phyloP scores from a whole-genome alignment of 768 basidiomycete genomes.

The Boletus speciosus region DNA sequence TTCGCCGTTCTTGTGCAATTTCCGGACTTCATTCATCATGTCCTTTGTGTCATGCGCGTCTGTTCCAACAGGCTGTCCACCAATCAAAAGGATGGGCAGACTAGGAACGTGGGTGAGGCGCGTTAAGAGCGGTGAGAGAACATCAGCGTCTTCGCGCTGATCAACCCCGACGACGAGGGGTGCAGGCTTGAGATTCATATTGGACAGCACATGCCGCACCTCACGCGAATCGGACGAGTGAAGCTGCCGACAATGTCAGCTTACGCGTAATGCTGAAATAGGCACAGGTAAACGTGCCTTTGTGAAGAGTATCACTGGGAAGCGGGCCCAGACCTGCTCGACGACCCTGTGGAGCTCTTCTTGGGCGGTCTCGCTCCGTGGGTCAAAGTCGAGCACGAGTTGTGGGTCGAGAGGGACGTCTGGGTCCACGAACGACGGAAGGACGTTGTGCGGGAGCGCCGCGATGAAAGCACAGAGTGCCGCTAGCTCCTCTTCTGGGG shows the following conservation, averaged over 20 bases:
- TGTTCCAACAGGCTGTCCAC: conserved; percentile 54
- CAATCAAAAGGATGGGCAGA: conserved; percentile 67
- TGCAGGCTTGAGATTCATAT: conserved; percentile 55
- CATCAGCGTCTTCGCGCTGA: conserved; percentile 63
- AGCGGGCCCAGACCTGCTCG: conserved; percentile 64
- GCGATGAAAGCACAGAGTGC: conserved; percentile 72
- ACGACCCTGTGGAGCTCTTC: conserved; percentile 61
- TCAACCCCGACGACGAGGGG: conserved; percentile 73
- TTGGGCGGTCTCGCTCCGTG: conserved; percentile 54
- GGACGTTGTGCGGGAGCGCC: conserved; percentile 69
- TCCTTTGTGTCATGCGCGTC: conserved; percentile 8
- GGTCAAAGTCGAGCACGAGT: conserved; percentile 81
- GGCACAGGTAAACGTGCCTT: conserved; percentile 43
- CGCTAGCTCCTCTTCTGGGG: conserved; percentile 62
- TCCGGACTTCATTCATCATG: conserved; percentile 47
- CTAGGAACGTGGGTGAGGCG: conserved; percentile 55
- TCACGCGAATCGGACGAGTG: conserved; percentile 67
- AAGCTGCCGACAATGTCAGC: conserved; percentile 36
- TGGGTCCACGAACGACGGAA: conserved; percentile 66
- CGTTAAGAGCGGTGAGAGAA: conserved; percentile 57
- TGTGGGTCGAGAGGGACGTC: conserved; percentile 68
- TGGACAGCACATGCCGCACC: conserved; percentile 54
- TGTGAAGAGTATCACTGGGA: conserved; percentile 73
- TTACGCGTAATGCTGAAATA: background rate
- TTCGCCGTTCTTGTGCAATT: conserved; percentile 47